Evolutionary conservation across 139 green algal species (phyloP).

Genomic region (Chlorella ohadii): DNA sequence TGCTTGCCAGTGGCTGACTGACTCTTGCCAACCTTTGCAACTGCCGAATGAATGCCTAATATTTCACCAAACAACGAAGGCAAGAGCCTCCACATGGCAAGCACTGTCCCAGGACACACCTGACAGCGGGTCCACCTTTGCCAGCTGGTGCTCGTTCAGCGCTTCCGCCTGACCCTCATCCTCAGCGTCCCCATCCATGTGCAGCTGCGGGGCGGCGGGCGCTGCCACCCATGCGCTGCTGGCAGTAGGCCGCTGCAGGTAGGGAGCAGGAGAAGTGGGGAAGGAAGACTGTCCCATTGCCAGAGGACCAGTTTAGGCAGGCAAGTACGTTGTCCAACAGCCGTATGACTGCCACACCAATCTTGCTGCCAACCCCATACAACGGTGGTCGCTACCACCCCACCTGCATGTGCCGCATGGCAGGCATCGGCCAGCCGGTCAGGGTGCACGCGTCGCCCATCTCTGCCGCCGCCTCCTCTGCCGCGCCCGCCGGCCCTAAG

Average conservation of each 20-base stretch:
- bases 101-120: background rate
- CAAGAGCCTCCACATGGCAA: background rate
- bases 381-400: background rate
- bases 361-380: too few species aligned
- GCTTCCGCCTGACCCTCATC: conserved; percentile 36
- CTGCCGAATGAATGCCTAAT: too few species aligned
- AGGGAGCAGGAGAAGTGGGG: background rate
- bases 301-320: too few species aligned
- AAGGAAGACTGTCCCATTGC: too few species aligned
- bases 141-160: conserved; percentile 59
- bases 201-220: background rate
- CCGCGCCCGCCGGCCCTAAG: background rate
- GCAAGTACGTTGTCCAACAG: too few species aligned
- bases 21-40: too few species aligned
- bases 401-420: conserved; percentile 27
- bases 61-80: too few species aligned
- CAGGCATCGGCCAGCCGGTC: conserved; percentile 36
- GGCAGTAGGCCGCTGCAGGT: conserved; percentile 27
- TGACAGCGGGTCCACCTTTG: conserved; percentile 57
- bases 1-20: too few species aligned
- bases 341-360: too few species aligned
- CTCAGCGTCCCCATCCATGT: background rate
- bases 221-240: conserved; percentile 29
- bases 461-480: conserved; percentile 49
- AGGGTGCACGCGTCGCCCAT: conserved; percentile 34